Conservation (phyloP, 1,284 basidiomycete genomes). For the Moesziomyces sp. region DNA sequence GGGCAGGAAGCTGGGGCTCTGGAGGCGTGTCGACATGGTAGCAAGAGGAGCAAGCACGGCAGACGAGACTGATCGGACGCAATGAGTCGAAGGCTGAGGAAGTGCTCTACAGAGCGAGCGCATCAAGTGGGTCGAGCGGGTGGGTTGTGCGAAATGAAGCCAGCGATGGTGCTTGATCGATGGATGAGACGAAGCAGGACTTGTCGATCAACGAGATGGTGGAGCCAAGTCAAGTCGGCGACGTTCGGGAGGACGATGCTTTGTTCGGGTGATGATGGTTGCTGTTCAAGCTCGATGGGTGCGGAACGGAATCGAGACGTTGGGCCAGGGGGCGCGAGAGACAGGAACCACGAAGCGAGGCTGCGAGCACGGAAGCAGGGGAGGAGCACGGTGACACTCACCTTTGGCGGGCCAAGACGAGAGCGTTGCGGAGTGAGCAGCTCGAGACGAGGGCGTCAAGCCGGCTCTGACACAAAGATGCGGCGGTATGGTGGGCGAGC, state of each 20-base stretch:
- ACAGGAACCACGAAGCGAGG: too few species aligned
- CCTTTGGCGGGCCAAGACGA: slow-evolving; percentile 18
- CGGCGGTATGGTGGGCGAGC: slow-evolving; percentile 34
- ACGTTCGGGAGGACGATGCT: too few species aligned
- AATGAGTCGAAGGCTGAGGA: neutral
- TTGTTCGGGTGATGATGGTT: too few species aligned
- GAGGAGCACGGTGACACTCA: slow-evolving; percentile 9
- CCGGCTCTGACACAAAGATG: slow-evolving; percentile 19
- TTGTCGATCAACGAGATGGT: too few species aligned
- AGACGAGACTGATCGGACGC: neutral
- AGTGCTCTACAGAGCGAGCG: neutral
- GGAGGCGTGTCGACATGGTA: slow-evolving; percentile 3
- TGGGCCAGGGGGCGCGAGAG: too few species aligned
- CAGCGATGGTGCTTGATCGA: too few species aligned
- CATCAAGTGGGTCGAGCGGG: neutral
- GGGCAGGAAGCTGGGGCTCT: slow-evolving; percentile 3
- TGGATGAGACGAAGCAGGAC: too few species aligned
- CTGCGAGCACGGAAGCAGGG: too few species aligned
- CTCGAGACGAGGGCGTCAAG: slow-evolving; percentile 36
- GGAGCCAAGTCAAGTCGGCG: too few species aligned
- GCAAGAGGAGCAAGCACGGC: slow-evolving; percentile 1
- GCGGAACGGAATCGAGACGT: too few species aligned
- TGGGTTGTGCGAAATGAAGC: too few species aligned
- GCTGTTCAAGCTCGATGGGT: too few species aligned
- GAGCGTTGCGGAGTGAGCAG: slow-evolving; percentile 23